Evolutionary conservation across 75 land plant species (phyloP), one percentile per base, ranked within the genome.

Genomic region (Pinus albicaulis): DNA sequence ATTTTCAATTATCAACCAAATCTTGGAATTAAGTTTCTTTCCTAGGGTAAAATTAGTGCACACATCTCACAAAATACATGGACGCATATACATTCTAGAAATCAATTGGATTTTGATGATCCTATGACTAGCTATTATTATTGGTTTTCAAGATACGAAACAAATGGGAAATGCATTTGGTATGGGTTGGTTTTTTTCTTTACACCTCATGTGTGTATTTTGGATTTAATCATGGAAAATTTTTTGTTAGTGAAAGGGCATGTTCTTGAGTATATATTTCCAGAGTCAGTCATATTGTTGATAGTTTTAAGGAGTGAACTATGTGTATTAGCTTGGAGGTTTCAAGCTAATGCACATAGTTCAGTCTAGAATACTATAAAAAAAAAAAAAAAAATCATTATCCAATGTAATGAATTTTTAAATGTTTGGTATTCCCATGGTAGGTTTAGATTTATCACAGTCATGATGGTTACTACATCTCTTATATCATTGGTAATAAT

Each of bases 391-490:
- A n/a, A n/a, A n/a, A n/a, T 41, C 34, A 14, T 19, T 19, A 57
- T 57, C 59, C 19, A 69, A 31, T 31, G 31, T 31, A 31, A 31
- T 31, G 31, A 31, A 31, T 31, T 31, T 31, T 31, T 1, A 31
- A 71, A 3, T 71, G 23, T 44, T 23, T 63, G 22, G 25, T 44
- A 56, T 26, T 72, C 59, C 22, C 41, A 20, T 57, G 24, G 76
- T 85, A 92, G 95, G 95, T 53, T 70, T 92, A 73, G 92, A 92
- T 3, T 92, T n/a, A 86, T 90, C 56, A 90, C 92, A 4, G 90
- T 92, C 13, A 92, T 92, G 95, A 81, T 92, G 36, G 95, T 92
- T 17, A 90, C 95, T 26, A 92, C 95, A 14, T 84, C 80, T 71
- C 77, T 92, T 20, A 92, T 88, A 92, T 92, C 89, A 20, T 76